Evolutionary conservation across 805 yeast species (phyloP).

Genomic region (Pichia phayaonensis): DNA sequence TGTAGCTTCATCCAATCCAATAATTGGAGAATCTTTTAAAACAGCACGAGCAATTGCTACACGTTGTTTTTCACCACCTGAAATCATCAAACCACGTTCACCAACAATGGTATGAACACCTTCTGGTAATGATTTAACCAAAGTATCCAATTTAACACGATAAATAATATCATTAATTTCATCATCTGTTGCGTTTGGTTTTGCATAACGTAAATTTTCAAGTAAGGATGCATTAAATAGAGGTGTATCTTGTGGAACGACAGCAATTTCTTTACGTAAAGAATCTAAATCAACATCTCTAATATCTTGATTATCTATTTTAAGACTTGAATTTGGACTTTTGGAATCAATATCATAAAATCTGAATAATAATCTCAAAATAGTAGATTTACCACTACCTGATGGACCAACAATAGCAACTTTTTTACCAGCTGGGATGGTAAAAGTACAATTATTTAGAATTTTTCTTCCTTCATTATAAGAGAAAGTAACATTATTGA

Average conservation of each 20-base stretch:
- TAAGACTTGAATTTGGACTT: conserved; percentile 40
- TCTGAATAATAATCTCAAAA: conserved; percentile 74
- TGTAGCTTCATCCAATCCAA: conserved; percentile 95
- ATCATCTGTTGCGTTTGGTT: conserved; percentile 60
- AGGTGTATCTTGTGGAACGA: conserved; percentile 97
- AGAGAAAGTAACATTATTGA: conserved; percentile 90
- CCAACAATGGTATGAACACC: conserved; percentile 87
- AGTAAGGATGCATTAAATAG: conserved; percentile 82
- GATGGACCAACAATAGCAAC: conserved; percentile 96
- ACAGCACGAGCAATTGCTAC: conserved; percentile 89
- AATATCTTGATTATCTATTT: conserved; percentile 86
- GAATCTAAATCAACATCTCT: conserved; percentile 66
- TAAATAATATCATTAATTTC: conserved; percentile 60
- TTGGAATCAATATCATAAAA: conserved; percentile 63
- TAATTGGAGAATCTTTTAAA: conserved; percentile 77
- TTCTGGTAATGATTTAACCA: conserved; percentile 69
- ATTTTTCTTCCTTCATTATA: conserved; percentile 87
- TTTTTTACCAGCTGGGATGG: conserved; percentile 83
- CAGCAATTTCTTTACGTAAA: conserved; percentile 69
- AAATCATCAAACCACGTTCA: conserved; percentile 97
- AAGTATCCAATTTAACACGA: conserved; percentile 58
- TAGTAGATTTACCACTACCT: conserved; percentile 92
- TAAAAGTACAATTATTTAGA: conserved; percentile 68
- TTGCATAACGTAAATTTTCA: conserved; percentile 85
- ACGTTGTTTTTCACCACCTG: conserved; percentile 98